phyloP scores from a whole-genome alignment of 306 rosid genomes.

The Malus domestica region ASM211411v1 NC_041799.1:31425001-31425500 shows the following conservation, averaged over 20 bases:
- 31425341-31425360: conserved; percentile 25
- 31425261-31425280: conserved; percentile 28
- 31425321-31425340: conserved; percentile 1
- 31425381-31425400: conserved; percentile 34
- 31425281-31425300: conserved; percentile 18
- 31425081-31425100: too few species aligned
- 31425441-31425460: conserved; percentile 21
- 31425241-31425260: conserved; percentile 61
- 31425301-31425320: not conserved
- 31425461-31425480: conserved; percentile 36
- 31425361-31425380: conserved; percentile 36
- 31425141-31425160: not conserved
- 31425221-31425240: conserved; percentile 44
- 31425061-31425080: too few species aligned
- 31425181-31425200: conserved; percentile 13
- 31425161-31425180: not conserved
- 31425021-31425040: too few species aligned
- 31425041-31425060: too few species aligned
- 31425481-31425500: not conserved
- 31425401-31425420: conserved; percentile 45
- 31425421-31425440: conserved; percentile 51
- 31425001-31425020: too few species aligned
- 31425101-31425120: not conserved
- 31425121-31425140: too few species aligned
- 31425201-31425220: conserved; percentile 8